A percentile compares a stretch with the other conserved stretches of the same genome.
Conservation (phyloP, 1,284 basidiomycete species). For the Sporisorium exsertum region DNA sequence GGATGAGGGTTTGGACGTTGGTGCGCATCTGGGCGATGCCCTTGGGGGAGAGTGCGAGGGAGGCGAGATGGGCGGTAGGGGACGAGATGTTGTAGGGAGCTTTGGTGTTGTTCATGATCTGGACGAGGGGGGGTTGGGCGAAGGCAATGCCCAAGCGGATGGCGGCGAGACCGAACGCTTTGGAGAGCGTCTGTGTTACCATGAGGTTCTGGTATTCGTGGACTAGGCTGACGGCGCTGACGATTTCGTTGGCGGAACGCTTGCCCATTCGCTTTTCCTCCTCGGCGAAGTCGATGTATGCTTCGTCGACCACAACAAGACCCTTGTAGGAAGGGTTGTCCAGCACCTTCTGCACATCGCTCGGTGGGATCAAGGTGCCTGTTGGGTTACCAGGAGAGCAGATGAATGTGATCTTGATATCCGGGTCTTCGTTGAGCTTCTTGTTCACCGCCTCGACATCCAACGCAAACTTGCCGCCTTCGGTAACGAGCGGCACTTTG, state of each 20-base stretch:
- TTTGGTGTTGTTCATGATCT: conserved; percentile 94
- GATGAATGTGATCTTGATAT: conserved; percentile 90
- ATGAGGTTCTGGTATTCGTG: conserved; percentile 87
- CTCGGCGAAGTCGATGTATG: conserved; percentile 91
- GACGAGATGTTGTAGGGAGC: conserved; percentile 97
- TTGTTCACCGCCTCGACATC: conserved; percentile 65
- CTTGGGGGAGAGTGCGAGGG: conserved; percentile 79
- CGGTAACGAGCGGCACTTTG: conserved; percentile 81
- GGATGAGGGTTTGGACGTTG: conserved; percentile 76
- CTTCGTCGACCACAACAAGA: conserved; percentile 93
- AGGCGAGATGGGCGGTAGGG: conserved; percentile 86
- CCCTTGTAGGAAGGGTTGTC: conserved; percentile 87
- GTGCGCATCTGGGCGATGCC: conserved; percentile 78
- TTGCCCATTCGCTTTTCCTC: conserved; percentile 61
- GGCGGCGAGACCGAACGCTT: conserved; percentile 93
- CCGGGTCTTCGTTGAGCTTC: conserved; percentile 54
- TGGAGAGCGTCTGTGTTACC: conserved; percentile 95
- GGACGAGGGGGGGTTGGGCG: conserved; percentile 87
- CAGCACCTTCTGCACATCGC: conserved; percentile 78
- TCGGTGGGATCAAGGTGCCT: conserved; percentile 84
- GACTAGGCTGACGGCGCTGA: conserved; percentile 78
- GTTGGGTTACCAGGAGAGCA: conserved; percentile 99
- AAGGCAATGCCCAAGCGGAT: conserved; percentile 92
- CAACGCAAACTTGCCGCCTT: conserved; percentile 81
- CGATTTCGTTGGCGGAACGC: conserved; percentile 65